These are phyloP conservation scores for Smallanthus sonchifolius DNA, from an alignment of 129 eudicot species.

Conservation along the genomic window DNA sequence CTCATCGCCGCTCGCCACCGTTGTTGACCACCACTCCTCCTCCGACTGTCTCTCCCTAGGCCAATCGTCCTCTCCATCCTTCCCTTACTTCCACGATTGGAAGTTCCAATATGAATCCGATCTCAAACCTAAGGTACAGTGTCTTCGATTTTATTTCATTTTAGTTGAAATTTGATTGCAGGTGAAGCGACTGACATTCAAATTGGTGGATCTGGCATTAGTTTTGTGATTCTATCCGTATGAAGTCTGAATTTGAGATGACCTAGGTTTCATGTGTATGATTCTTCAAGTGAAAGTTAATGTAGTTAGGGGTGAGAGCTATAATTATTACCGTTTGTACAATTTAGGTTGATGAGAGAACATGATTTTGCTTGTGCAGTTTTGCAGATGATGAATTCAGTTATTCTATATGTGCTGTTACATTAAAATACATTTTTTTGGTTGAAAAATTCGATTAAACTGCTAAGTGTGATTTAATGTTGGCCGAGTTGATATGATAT, in stretches of 20 bases:
- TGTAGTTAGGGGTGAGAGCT: background rate
- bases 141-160: background rate
- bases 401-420: conserved; percentile 7
- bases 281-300: background rate
- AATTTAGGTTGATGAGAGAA: background rate
- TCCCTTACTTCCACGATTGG: conserved; percentile 81
- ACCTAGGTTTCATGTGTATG: background rate
- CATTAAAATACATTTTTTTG: background rate
- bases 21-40: conserved; percentile 28
- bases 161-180: background rate
- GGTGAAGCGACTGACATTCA: conserved; percentile 11
- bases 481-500: background rate
- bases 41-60: conserved; percentile 53
- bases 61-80: conserved; percentile 49
- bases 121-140: conserved; percentile 81
- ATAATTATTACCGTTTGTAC: background rate
- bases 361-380: background rate
- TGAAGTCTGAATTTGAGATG: background rate
- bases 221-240: background rate
- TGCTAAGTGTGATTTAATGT: background rate
- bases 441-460: background rate
- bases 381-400: background rate
- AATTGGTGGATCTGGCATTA: conserved; percentile 24
- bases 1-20: conserved; percentile 60
- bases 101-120: conserved; percentile 55